Evolutionary conservation across 345 rosid species (phyloP).

Genomic region (Populus deltoides): DNA sequence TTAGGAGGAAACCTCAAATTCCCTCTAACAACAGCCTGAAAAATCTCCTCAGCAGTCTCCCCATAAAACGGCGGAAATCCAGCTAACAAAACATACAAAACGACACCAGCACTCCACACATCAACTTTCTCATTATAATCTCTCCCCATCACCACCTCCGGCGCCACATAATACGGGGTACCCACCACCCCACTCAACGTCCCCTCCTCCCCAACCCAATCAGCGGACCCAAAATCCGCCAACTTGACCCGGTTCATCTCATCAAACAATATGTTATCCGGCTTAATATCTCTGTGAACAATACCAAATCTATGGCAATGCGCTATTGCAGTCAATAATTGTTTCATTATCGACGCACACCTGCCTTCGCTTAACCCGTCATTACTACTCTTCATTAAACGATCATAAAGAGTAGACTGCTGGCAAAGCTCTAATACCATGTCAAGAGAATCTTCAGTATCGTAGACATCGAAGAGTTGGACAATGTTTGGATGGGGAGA

Average conservation of each 20-base stretch:
- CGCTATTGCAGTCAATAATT: slow-evolving; percentile 17
- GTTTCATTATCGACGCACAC: slow-evolving; percentile 11
- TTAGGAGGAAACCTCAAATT: slow-evolving; percentile 28
- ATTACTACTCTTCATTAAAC: background rate
- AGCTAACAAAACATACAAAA: slow-evolving; percentile 30
- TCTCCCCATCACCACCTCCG: slow-evolving; percentile 30
- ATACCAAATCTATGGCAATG: slow-evolving; percentile 22
- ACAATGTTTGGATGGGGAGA: slow-evolving; percentile 34
- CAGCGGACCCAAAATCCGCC: slow-evolving; percentile 27
- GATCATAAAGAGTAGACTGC: slow-evolving; percentile 23
- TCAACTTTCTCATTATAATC: slow-evolving; percentile 31
- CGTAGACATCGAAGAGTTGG: slow-evolving; percentile 26
- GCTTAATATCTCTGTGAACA: slow-evolving; percentile 27
- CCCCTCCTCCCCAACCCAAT: slow-evolving; percentile 14
- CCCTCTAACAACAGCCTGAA: slow-evolving; percentile 30
- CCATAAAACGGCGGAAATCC: slow-evolving; percentile 31
- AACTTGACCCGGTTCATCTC: slow-evolving; percentile 13
- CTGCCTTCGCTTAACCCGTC: slow-evolving; percentile 11
- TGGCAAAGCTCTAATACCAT: slow-evolving; percentile 28
- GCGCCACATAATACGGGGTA: slow-evolving; percentile 31
- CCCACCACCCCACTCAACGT: slow-evolving; percentile 24
- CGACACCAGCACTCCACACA: slow-evolving; percentile 36
- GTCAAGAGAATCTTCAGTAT: slow-evolving; percentile 16
- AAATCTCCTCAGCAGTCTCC: slow-evolving; percentile 25
- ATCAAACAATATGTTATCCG: slow-evolving; percentile 25